These are phyloP conservation scores for Rhododendron molle DNA, from an alignment of 148 eudicot genomes.

Conservation along the genomic window DNA sequence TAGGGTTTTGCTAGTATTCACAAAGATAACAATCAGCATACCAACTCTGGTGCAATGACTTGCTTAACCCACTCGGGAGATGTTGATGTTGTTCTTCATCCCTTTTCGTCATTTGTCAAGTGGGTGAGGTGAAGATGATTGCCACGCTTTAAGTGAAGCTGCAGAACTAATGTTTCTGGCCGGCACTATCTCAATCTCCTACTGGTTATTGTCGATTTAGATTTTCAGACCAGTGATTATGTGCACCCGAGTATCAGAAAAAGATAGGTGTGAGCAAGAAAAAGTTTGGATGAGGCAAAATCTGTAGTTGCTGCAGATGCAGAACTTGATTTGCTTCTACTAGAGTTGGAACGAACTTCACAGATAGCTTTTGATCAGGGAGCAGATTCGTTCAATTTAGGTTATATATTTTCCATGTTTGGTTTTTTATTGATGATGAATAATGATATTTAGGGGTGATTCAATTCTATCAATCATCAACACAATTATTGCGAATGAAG, in stretches of 20 bases:
- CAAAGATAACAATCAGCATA: no score
- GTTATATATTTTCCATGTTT: not conserved
- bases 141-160: not conserved
- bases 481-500: slow-evolving; percentile 30
- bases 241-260: slow-evolving; percentile 49
- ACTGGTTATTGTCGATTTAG: not conserved
- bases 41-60: no score
- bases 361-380: slow-evolving; percentile 41
- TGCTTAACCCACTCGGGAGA: not conserved
- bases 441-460: not conserved
- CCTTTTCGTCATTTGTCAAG: not conserved
- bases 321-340: slow-evolving; percentile 21
- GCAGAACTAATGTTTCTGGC: not conserved
- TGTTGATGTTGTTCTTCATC: not conserved
- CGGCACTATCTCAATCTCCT: not conserved
- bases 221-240: not conserved
- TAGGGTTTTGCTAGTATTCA: no score
- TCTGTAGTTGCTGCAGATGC: slow-evolving; percentile 36
- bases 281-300: slow-evolving; percentile 50
- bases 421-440: slow-evolving; percentile 20
- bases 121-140: not conserved
- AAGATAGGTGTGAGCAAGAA: slow-evolving; percentile 61
- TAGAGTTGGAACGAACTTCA: slow-evolving; percentile 55
- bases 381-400: slow-evolving; percentile 52
- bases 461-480: slow-evolving; percentile 15